Evolutionary conservation across 176 grass and related monocot species (phyloP), one percentile per base, ranked within the genome.

Genomic region (Leersia perrieri): DNA sequence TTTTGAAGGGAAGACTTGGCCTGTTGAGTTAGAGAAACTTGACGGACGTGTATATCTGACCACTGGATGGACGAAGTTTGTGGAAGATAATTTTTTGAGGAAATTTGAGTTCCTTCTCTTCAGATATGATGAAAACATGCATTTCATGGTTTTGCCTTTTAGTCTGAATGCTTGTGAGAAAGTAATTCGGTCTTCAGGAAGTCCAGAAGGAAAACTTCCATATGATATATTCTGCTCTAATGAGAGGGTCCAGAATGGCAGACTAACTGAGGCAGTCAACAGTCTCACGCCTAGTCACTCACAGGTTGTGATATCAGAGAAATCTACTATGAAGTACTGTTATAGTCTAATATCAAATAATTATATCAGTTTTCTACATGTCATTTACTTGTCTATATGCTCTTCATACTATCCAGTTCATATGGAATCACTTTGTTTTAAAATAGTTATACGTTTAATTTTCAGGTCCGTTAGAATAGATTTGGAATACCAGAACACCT

Each of bases 21-120:
- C 72, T 32, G 76, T 87, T 23, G 58, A 83, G 27, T 47, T 91
- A 41, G 68, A 87, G 51, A 81, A 74, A 72, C 83, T 26, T n/a
- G 28, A 61, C 58, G 41, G 80, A 3, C 40, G 23, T 0, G 63
- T 70, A 53, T 94, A 89, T 84, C 77, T 91, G 58, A 88, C 85
- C 12, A 77, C 44, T 0, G 94, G 94, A 42, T 94, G 94, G 94
- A 12, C 74, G 3, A 88, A 88, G 79, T 97, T 97, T 71, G 94
- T 88, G 42, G 80, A 86, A 58, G 91, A 90, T 40, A 86, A 90
- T 75, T 32, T 72, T 35, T 80, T 97, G 64, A 70, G 49, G 28
- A 57, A 87, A 76, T 76, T 78, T 8, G 94, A 97, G 63, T 92
- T 97, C 89, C 85, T 97, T 72, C 82, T 97, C 34, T 88, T 94